Evolutionary conservation across 192 early-diverging fungal genomes (phyloP).

Genomic region (Coemansia reversa): DNA sequence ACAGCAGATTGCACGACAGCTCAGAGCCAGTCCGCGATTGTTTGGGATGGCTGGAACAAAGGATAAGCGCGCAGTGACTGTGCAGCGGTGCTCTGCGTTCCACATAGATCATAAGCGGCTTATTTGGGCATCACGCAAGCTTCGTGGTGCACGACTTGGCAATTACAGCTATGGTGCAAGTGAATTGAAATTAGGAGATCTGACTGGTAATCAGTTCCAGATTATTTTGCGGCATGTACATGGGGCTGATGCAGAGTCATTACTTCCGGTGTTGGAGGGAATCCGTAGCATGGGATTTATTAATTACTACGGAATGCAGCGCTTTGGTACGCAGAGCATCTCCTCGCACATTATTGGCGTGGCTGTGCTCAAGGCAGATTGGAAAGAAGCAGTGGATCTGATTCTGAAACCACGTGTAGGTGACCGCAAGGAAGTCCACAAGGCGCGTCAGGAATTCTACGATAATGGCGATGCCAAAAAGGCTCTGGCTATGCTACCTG

Average conservation of each 20-base stretch:
- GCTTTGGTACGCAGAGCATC: conserved; percentile 87
- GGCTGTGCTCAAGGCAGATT: conserved; percentile 70
- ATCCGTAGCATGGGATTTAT: conserved; percentile 80
- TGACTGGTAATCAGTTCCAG: conserved; percentile 86
- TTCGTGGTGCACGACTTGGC: conserved; percentile 58
- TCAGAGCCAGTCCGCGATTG: conserved; percentile 39
- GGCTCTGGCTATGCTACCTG: conserved; percentile 68
- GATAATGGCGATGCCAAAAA: conserved; percentile 60
- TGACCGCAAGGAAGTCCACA: conserved; percentile 61
- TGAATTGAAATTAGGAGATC: conserved; percentile 78
- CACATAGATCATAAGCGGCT: conserved; percentile 51
- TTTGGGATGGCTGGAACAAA: conserved; percentile 93
- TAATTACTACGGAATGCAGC: conserved; percentile 99
- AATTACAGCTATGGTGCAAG: conserved; percentile 70
- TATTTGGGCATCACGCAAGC: conserved; percentile 12
- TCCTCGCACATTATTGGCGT: conserved; percentile 80
- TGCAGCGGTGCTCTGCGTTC: conserved; percentile 75
- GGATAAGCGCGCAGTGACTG: conserved; percentile 88
- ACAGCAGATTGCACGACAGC: conserved; percentile 40
- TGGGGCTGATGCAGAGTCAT: conserved; percentile 50
- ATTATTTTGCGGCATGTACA: conserved; percentile 71
- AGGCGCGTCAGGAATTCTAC: conserved; percentile 71
- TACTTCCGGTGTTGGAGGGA: conserved; percentile 63
- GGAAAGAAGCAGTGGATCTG: conserved; percentile 70
- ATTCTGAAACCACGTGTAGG: conserved; percentile 81